A percentile compares a stretch with the other conserved stretches of the same genome.
These are phyloP conservation scores for Globisporangium perplexum DNA, from an alignment of 352 stramenopile genomes.

Conservation along the genomic window DNA sequence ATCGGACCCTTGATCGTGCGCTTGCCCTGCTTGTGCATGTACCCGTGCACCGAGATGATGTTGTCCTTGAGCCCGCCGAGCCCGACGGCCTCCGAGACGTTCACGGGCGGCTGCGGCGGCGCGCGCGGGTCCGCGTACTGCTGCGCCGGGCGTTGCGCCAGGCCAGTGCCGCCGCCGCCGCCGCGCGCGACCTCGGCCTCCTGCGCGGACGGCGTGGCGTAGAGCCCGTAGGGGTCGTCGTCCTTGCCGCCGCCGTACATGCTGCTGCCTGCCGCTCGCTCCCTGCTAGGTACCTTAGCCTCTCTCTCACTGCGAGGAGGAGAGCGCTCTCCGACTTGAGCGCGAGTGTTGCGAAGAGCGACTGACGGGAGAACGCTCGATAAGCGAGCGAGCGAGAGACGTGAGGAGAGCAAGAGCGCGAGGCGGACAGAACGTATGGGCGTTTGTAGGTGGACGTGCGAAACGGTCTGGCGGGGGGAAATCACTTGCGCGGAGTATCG, in stretches of 20 bases:
- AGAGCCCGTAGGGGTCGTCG: not conserved
- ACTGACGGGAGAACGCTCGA: no score
- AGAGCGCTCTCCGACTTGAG: not conserved
- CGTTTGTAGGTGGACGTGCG: not conserved
- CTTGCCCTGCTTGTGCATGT: constrained; percentile 89
- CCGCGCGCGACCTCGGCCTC: constrained; percentile 60
- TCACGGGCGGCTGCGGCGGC: constrained; percentile 51
- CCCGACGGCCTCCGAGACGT: constrained; percentile 43
- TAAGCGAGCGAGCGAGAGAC: no score
- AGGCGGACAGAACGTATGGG: no score
- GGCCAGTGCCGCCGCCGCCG: no score
- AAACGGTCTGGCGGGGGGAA: not conserved
- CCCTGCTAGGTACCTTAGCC: no score
- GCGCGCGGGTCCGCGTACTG: constrained; percentile 36
- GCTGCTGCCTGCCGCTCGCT: constrained; percentile 5
- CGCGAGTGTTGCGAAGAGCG: not conserved
- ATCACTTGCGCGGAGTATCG: not conserved
- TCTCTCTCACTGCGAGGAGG: not conserved
- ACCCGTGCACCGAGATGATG: constrained; percentile 86
- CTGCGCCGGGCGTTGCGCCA: constrained; percentile 21
- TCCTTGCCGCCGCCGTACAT: constrained; percentile 5
- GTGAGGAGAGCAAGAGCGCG: no score
- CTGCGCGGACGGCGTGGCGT: constrained; percentile 56
- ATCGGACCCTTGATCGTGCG: constrained; percentile 83
- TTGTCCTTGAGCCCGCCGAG: constrained; percentile 50